phyloP scores from a whole-genome alignment of 169 alveolate species.

The Plasmodium adleri region DNA sequence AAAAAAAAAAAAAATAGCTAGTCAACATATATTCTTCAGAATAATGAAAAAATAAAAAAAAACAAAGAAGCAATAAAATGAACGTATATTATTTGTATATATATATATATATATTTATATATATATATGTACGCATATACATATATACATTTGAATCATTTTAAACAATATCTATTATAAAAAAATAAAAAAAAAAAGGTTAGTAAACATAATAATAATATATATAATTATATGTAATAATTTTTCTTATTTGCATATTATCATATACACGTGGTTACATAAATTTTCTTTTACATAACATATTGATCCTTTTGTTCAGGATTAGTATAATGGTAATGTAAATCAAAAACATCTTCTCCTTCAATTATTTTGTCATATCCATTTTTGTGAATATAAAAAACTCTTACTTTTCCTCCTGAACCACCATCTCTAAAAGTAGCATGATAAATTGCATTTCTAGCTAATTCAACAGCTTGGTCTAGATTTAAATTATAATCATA shows the following conservation, averaged over 20 bases:
- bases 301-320: conserved; percentile 70
- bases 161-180: too few relatives aligned
- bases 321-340: conserved; percentile 91
- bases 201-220: too few relatives aligned
- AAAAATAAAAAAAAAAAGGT: too few relatives aligned
- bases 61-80: background rate
- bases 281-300: conserved; percentile 32
- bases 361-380: conserved; percentile 95
- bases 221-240: too few relatives aligned
- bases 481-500: conserved; percentile 95
- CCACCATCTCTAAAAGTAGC: conserved; percentile 99
- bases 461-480: conserved; percentile 98
- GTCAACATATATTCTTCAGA: background rate
- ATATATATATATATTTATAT: too few relatives aligned
- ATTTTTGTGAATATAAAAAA: conserved; percentile 95
- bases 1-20: background rate
- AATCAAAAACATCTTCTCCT: conserved; percentile 92
- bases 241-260: background rate
- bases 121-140: too few relatives aligned
- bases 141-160: too few relatives aligned
- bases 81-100: too few relatives aligned
- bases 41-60: background rate
- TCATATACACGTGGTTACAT: too few relatives aligned
- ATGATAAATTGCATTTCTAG: conserved; percentile 97
- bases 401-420: conserved; percentile 99